Base-by-base conservation (phyloP, 306 rosid species). In the Hippophae rhamnoides region DNA sequence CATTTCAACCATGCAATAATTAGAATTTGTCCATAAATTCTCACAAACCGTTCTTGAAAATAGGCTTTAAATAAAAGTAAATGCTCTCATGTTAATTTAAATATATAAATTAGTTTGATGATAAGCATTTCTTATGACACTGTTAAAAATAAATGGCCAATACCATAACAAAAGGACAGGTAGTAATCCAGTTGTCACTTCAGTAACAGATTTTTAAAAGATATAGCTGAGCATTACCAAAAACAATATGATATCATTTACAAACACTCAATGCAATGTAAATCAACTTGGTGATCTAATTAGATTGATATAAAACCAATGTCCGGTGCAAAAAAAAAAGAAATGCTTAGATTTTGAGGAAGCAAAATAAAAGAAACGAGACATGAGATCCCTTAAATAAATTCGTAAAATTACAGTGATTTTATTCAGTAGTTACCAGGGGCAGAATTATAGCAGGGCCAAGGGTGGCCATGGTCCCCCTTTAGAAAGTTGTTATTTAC, bases 1-100 rank as follows among this genome's bases (percentile, higher is more conserved):
- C 60, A 84, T 65, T 53, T 58, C 70, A 76, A 74, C 48, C 52
- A 43, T 51, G 49, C 58, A 63, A 61, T 41, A 49, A 64, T 57
- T 56, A 67, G 61, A 64, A 48, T 47, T 66, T 52, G 44, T n/a
- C 9, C 55, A 10, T 52, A 57, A 54, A 64, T 5, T 47, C 12
- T 38, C 55, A 58, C 10, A 47, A 26, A 40, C 43, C 46, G 54
- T 58, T 41, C 46, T 8, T 57, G 26, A 56, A 3, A 7, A 52
- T 7, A 3, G 31, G 0, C 47, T 18, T 43, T 52, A 41, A 40
- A 41, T 55, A 47, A 41, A 45, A 10, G 50, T 18, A 43, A 40
- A 46, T 18, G 6, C 12, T 13, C 38, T 59, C 23, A 18, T 8
- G 38, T 31, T 49, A 14, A 60, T 13, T 7, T 23, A 10, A 9